Percentiles rank a stretch among this genome's conserved stretches.
phyloP scores from a whole-genome alignment of 257 asterid species.

The Ligustrum vulgare region DNA sequence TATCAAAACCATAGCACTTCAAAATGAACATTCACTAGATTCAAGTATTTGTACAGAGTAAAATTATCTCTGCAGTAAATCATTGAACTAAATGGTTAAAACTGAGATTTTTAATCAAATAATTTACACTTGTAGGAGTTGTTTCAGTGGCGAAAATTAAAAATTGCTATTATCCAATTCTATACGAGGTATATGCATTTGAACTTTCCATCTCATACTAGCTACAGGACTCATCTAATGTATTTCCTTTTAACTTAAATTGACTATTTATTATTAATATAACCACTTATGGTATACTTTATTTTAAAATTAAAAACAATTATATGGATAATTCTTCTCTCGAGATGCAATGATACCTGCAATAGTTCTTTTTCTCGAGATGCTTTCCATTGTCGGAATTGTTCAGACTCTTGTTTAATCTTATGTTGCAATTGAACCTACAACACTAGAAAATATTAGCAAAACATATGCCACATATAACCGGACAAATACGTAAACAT shows the following conservation, averaged over 20 bases:
- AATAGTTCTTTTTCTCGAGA: constrained; percentile 92
- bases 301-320: background rate
- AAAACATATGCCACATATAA: constrained; percentile 23
- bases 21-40: constrained; percentile 11
- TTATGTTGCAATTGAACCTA: constrained; percentile 95
- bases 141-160: background rate
- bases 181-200: background rate
- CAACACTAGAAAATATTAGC: constrained; percentile 24
- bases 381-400: constrained; percentile 97
- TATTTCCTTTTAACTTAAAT: background rate
- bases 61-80: background rate
- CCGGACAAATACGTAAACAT: constrained; percentile 6
- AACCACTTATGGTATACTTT: background rate
- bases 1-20: background rate
- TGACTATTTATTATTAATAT: background rate
- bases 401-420: constrained; percentile 98
- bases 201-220: background rate
- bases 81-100: background rate
- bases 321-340: constrained; percentile 38
- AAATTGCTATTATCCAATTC: background rate
- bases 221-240: background rate
- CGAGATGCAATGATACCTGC: constrained; percentile 65
- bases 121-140: background rate
- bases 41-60: background rate
- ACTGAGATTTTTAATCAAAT: background rate